Percentiles rank a stretch among this genome's conserved stretches.
phyloP scores from a whole-genome alignment of 495 filamentous ascomycete genomes.

The Penicillium salamii region DNA sequence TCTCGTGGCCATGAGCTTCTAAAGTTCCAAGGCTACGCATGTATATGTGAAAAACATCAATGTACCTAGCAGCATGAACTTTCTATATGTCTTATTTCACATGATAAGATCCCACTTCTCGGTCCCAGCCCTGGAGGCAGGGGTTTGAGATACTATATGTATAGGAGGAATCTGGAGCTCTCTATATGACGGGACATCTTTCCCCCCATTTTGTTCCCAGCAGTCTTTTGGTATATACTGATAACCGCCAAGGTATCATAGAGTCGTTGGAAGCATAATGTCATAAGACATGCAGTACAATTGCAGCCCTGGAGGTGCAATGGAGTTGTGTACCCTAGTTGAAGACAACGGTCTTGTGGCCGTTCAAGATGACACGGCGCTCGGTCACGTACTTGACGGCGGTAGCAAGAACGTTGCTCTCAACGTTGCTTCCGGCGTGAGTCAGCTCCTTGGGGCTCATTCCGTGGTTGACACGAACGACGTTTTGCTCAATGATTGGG shows the following conservation, averaged over 20 bases:
- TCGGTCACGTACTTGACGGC: conserved; percentile 74
- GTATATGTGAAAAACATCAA: no score
- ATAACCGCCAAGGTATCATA: not conserved
- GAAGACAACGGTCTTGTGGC: conserved; percentile 72
- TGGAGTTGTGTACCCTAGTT: conserved; percentile 34
- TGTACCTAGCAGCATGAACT: no score
- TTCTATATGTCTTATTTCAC: no score
- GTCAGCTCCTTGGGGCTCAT: conserved; percentile 70
- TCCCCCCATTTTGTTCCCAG: not conserved
- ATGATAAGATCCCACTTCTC: no score
- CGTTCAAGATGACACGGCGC: conserved; percentile 67
- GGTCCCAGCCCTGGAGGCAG: no score
- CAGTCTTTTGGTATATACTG: not conserved
- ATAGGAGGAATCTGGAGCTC: no score
- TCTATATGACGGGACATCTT: not conserved
- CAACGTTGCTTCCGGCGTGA: conserved; percentile 70
- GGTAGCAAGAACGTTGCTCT: conserved; percentile 68
- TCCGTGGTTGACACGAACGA: conserved; percentile 63
- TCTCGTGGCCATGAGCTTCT: no score
- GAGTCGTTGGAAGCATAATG: not conserved
- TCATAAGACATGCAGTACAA: not conserved
- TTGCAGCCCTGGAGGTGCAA: no score
- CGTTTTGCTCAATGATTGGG: conserved; percentile 76
- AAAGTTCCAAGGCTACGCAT: no score
- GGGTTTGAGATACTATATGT: no score